Evolutionary conservation across 441 rosid genomes (phyloP).

Genomic region (Erysimum pusillum): DNA sequence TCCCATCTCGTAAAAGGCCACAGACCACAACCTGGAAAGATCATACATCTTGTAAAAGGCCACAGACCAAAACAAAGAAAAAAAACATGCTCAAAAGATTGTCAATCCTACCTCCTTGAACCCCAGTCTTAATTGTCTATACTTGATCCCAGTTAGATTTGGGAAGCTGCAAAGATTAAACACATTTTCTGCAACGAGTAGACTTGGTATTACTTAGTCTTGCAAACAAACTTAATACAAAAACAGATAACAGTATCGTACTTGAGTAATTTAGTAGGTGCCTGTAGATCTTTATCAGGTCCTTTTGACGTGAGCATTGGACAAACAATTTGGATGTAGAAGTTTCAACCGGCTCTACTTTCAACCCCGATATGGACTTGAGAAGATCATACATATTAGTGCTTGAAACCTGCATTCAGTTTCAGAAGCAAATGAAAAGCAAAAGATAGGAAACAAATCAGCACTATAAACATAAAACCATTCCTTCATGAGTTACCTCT

Average conservation of each 20-base stretch:
- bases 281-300: slow-evolving; percentile 91
- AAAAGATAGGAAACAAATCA: slow-evolving; percentile 31
- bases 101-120: slow-evolving; percentile 73
- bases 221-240: slow-evolving; percentile 19
- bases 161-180: slow-evolving; percentile 89
- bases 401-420: slow-evolving; percentile 75
- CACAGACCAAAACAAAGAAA: slow-evolving; percentile 24
- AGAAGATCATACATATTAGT: slow-evolving; percentile 84
- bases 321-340: slow-evolving; percentile 94
- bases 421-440: slow-evolving; percentile 19
- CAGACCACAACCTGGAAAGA: slow-evolving; percentile 88
- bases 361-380: slow-evolving; percentile 86
- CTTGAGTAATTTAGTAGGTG: slow-evolving; percentile 97
- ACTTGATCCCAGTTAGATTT: slow-evolving; percentile 65
- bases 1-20: slow-evolving; percentile 82
- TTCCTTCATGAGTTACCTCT: slow-evolving; percentile 47
- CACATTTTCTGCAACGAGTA: slow-evolving; percentile 86
- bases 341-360: slow-evolving; percentile 91
- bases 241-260: slow-evolving; percentile 43
- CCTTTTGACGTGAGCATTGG: slow-evolving; percentile 95
- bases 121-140: slow-evolving; percentile 76
- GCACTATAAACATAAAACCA: slow-evolving; percentile 14
- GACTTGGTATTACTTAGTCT: slow-evolving; percentile 51
- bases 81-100: slow-evolving; percentile 22
- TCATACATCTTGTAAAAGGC: slow-evolving; percentile 25